phyloP scores from a whole-genome alignment of 768 basidiomycete species.

The Mycena leptocephala region DNA sequence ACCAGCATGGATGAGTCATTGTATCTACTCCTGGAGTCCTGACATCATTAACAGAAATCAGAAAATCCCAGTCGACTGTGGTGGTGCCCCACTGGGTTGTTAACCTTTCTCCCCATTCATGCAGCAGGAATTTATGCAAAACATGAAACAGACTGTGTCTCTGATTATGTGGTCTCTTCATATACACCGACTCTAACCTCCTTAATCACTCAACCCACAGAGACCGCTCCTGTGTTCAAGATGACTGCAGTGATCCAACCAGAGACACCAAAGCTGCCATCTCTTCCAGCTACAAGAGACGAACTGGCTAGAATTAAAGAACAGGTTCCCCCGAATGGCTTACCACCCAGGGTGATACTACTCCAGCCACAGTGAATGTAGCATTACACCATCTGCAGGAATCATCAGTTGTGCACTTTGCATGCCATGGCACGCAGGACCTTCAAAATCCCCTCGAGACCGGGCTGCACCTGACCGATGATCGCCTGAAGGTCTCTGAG shows the following conservation, averaged over 20 bases:
- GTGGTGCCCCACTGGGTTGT: constrained; percentile 17
- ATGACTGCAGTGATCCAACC: constrained; percentile 16
- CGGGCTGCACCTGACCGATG: constrained; percentile 29
- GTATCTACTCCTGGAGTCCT: not conserved
- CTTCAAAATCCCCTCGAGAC: constrained; percentile 28
- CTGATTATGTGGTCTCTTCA: constrained; percentile 37
- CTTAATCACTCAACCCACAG: not conserved
- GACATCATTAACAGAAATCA: not conserved
- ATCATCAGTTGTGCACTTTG: constrained; percentile 47
- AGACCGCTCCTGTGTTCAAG: not conserved
- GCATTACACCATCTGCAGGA: constrained; percentile 5
- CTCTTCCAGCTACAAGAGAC: not conserved
- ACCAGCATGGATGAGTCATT: not conserved
- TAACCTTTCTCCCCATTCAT: constrained; percentile 33
- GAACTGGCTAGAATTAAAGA: constrained; percentile 9
- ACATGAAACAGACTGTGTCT: not conserved
- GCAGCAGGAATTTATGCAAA: constrained; percentile 29
- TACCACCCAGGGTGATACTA: not conserved
- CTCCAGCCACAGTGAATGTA: not conserved
- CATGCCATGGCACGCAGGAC: constrained; percentile 50
- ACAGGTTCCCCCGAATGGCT: not conserved
- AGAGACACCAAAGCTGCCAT: not conserved
- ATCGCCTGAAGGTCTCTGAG: constrained; percentile 32
- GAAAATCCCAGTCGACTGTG: not conserved
- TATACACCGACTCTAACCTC: constrained; percentile 34